These are phyloP conservation scores for Ogataea neopini DNA, from an alignment of 805 yeast genomes.

Conservation along the genomic window DNA sequence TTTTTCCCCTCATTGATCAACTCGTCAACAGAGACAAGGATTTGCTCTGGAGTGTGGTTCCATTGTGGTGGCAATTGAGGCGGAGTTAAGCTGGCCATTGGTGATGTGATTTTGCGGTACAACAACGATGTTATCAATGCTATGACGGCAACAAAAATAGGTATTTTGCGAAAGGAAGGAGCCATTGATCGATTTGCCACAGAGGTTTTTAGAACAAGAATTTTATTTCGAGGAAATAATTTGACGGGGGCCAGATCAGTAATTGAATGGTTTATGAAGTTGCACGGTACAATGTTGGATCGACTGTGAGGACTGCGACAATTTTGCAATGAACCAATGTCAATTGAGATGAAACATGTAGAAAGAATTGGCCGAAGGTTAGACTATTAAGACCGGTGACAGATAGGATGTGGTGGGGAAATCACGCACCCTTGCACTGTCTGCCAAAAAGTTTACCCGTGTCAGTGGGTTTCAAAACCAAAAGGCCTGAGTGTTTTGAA, in stretches of 20 bases:
- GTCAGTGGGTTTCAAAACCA: too few relatives aligned
- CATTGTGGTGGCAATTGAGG: slow-evolving; percentile 53
- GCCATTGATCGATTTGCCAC: neutral
- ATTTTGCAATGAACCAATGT: too few relatives aligned
- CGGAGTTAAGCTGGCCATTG: slow-evolving; percentile 11
- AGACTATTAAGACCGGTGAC: too few relatives aligned
- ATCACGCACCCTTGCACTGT: neutral
- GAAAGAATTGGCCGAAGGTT: too few relatives aligned
- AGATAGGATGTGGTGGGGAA: too few relatives aligned
- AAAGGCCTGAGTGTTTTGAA: neutral
- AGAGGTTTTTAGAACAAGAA: neutral
- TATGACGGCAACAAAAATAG: neutral
- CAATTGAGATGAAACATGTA: too few relatives aligned
- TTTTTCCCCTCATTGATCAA: slow-evolving; percentile 44
- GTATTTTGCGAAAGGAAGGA: neutral
- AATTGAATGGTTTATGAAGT: too few relatives aligned
- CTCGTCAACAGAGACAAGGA: slow-evolving; percentile 43
- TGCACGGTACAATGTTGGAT: too few relatives aligned
- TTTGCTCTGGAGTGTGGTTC: slow-evolving; percentile 56
- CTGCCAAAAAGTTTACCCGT: neutral
- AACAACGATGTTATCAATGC: neutral
- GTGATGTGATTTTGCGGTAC: neutral
- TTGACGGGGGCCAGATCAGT: neutral
- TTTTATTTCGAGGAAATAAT: neutral
- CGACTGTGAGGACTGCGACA: too few relatives aligned